Conservation (phyloP, 768 basidiomycete species). For the Amanita rubescens region DNA sequence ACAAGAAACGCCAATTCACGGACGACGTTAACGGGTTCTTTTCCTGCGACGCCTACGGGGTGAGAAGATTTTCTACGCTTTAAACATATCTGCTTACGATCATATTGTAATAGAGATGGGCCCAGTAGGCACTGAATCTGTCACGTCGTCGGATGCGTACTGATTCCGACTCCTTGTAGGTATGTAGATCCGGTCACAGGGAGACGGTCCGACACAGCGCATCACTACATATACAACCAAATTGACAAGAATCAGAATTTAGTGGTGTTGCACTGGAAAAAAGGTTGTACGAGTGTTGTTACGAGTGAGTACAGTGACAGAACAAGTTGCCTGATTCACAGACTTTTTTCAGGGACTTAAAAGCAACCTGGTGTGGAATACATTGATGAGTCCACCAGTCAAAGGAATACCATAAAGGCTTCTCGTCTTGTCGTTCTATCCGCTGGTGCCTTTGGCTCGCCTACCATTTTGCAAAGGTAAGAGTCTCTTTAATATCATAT, state of each 20-base stretch:
- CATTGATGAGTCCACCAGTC: constrained; percentile 26
- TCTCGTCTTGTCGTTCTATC: constrained; percentile 44
- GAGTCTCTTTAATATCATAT: background rate
- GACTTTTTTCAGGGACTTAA: constrained; percentile 24
- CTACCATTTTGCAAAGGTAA: constrained; percentile 43
- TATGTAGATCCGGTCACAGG: constrained; percentile 48
- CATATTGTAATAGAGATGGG: constrained; percentile 41
- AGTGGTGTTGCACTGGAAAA: constrained; percentile 28
- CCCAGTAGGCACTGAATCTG: constrained; percentile 32
- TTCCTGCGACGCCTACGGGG: constrained; percentile 38
- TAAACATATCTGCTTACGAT: background rate
- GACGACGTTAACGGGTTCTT: constrained; percentile 44
- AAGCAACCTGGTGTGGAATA: constrained; percentile 52
- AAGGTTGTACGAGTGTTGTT: constrained; percentile 43
- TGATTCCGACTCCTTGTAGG: constrained; percentile 22
- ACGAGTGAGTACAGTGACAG: constrained; percentile 27
- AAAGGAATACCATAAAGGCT: constrained; percentile 25
- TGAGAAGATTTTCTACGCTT: constrained; percentile 19
- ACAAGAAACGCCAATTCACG: constrained; percentile 33
- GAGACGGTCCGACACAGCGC: constrained; percentile 47
- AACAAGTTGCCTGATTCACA: background rate
- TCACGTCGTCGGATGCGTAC: too few relatives aligned
- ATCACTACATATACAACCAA: constrained; percentile 45
- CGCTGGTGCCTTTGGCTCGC: constrained; percentile 49
- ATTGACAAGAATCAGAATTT: constrained; percentile 32